These are phyloP conservation scores for Phytopythium chamaehyphon DNA, from an alignment of 352 stramenopile species.

Conservation along the genomic window DNA sequence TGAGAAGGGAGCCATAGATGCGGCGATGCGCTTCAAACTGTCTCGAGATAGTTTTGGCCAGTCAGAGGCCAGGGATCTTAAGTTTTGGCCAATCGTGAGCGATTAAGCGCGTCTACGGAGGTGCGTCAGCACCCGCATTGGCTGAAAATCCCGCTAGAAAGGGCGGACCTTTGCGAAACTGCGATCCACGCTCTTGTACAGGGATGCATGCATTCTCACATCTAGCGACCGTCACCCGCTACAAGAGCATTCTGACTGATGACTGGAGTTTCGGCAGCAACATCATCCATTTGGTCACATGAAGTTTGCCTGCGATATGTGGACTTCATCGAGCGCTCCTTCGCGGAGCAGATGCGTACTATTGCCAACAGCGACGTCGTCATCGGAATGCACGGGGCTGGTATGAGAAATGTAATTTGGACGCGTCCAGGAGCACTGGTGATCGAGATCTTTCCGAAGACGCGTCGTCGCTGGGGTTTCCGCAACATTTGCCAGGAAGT, in stretches of 20 bases:
- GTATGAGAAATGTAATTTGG: slow-evolving; percentile 75
- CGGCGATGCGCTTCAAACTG: too few species aligned
- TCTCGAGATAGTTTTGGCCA: background rate
- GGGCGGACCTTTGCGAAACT: background rate
- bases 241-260: too few species aligned
- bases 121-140: slow-evolving; percentile 5
- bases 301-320: too few species aligned
- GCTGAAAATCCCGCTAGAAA: slow-evolving; percentile 1
- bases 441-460: slow-evolving; percentile 76
- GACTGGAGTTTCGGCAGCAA: too few species aligned
- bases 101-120: background rate
- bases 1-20: too few species aligned
- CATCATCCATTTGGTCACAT: too few species aligned
- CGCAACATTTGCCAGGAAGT: slow-evolving; percentile 72
- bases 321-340: slow-evolving; percentile 56
- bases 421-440: slow-evolving; percentile 40
- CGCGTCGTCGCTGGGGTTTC: too few species aligned
- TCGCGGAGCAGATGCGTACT: slow-evolving; percentile 54
- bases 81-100: slow-evolving; percentile 1
- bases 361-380: slow-evolving; percentile 68
- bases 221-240: background rate
- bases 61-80: background rate
- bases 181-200: background rate
- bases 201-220: background rate
- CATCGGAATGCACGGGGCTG: slow-evolving; percentile 80